phyloP scores from a whole-genome alignment of 1,284 basidiomycete genomes.

The Marasmius tenuissimus region DNA sequence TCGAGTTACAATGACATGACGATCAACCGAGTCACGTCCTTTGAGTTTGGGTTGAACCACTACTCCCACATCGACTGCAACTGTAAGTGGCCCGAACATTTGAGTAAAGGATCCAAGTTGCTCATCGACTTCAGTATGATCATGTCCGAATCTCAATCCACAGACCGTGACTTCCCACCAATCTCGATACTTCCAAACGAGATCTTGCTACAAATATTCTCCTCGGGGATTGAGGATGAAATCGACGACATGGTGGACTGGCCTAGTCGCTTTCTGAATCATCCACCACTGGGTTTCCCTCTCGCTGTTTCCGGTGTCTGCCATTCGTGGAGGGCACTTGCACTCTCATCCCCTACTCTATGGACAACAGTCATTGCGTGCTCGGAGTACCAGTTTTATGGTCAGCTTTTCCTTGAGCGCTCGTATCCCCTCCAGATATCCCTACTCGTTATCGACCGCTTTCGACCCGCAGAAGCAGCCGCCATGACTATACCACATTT shows the following conservation, averaged over 20 bases:
- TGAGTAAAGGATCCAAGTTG: too few relatives aligned
- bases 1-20: too few relatives aligned
- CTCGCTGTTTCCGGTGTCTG: conserved; percentile 27
- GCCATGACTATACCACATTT: background rate
- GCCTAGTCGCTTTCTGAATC: background rate
- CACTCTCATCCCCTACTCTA: conserved; percentile 24
- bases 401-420: conserved; percentile 27
- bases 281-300: conserved; percentile 14
- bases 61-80: too few relatives aligned
- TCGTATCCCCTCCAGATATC: conserved; percentile 24
- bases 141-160: too few relatives aligned
- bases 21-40: too few relatives aligned
- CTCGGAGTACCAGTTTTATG: conserved; percentile 14
- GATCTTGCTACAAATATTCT: background rate
- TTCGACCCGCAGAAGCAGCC: background rate
- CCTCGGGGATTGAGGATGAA: background rate
- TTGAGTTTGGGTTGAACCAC: too few relatives aligned
- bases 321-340: conserved; percentile 29
- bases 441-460: background rate
- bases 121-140: too few relatives aligned
- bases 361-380: conserved; percentile 29
- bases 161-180: background rate
- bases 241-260: background rate
- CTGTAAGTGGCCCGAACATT: too few relatives aligned
- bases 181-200: background rate